Conservation (phyloP, 371 early-diverging fungal species). For the Mortierella sp. region DNA sequence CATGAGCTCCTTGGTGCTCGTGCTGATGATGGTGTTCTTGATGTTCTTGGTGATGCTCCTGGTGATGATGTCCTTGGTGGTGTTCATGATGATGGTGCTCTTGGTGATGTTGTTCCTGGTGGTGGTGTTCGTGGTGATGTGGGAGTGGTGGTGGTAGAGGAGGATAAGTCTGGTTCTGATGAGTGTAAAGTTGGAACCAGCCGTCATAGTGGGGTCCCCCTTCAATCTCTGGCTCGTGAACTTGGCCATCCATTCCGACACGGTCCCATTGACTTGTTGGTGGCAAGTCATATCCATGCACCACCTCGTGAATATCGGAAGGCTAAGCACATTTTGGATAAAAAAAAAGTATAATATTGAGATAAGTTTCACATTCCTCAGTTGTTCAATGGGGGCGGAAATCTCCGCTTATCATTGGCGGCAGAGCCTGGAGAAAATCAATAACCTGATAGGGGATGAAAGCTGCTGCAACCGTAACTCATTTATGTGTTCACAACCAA, state of each 20-base stretch:
- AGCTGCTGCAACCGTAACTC: not conserved
- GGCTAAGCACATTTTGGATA: constrained; percentile 18
- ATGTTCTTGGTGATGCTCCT: constrained; percentile 18
- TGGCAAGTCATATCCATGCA: constrained; percentile 46
- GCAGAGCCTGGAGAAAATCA: not conserved
- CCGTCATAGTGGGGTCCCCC: constrained; percentile 46
- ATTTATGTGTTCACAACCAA: not conserved
- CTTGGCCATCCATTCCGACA: constrained; percentile 38
- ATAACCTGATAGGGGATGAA: not conserved
- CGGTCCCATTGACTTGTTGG: constrained; percentile 47
- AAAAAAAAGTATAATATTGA: not conserved
- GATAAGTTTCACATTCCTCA: not conserved
- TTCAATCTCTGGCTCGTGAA: constrained; percentile 24
- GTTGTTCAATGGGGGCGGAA: not conserved
- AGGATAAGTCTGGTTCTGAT: constrained; percentile 36
- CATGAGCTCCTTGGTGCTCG: constrained; percentile 12
- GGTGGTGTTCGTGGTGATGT: constrained; percentile 14
- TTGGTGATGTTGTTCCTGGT: constrained; percentile 20
- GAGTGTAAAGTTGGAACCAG: constrained; percentile 48
- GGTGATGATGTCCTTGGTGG: constrained; percentile 4
- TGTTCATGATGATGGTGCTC: constrained; percentile 20
- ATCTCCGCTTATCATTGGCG: constrained; percentile 1
- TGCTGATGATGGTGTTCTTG: constrained; percentile 15
- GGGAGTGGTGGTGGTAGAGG: not conserved
- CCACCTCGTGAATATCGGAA: constrained; percentile 53